Base-by-base conservation (phyloP, 2,329 filamentous ascomycete species). In the Aspergillus neotritici region DNA sequence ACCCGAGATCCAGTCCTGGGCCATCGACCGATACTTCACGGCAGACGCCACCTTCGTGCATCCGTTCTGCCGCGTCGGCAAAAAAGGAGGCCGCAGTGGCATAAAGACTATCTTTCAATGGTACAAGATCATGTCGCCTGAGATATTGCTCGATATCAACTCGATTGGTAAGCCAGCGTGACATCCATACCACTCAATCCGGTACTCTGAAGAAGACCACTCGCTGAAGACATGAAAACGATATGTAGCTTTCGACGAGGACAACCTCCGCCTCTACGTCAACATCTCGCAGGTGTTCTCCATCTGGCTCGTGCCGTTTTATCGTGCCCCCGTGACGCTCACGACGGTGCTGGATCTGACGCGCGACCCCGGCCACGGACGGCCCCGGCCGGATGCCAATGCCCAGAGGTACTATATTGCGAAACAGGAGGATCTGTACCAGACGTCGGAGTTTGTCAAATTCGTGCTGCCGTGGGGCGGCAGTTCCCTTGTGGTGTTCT, bases 111-210 rank as follows among this genome's bases (percentile, higher is more conserved):
- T 94, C 44, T 94, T 87, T 59, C 79, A 81, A 32, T 90, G 85
- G 86, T 91, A 94, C 66, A 87, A 88, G 58, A 84, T 91, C 51
- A 72, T 94, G 60, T 87, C 82, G 48, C 89, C 89, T 0, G 70
- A 73, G 13, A 86, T 93, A 51, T 74, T 82, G 34, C 67, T 91
- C 10, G 68, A 76, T 1, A 72, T 95, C 13, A 77, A 87, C 40
- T 75, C 71, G 25, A 66, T 82, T 13, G 77, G 77, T 79, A 58
- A 17, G 67, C 61, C 7, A 10, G 9, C 4, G 9, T 25, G 21
- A 2, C 4, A 44, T 37, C 8, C 3, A 21, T n/a, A 14, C 11
- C 6, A n/a, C 12, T 12, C 11, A 5, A 5, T 11, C 10, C 31
- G 14, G 9, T 12, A n/a, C 31, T 10, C 31, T 9, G 7, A 7